Percentiles rank a stretch among this genome's conserved stretches.
Evolutionary conservation across 805 yeast species (phyloP).

Genomic region (Saccharomycopsis sp.): DNA sequence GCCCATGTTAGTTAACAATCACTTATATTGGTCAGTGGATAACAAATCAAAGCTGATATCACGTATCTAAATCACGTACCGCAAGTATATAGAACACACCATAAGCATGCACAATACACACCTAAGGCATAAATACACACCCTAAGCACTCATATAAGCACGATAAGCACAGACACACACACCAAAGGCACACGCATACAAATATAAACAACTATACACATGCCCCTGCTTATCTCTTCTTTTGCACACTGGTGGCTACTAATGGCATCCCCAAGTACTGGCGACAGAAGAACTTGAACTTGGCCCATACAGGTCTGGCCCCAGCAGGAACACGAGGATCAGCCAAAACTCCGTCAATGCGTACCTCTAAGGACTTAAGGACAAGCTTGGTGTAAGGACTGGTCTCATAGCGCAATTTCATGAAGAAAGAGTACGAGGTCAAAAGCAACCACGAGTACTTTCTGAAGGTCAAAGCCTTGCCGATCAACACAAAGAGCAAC

Average conservation of each 20-base stretch:
- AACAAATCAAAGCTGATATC: too few species aligned
- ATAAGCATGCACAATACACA: too few species aligned
- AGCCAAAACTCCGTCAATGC: constrained; percentile 49
- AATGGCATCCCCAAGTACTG: constrained; percentile 21
- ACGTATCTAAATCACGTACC: too few species aligned
- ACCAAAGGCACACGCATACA: not conserved
- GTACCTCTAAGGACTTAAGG: constrained; percentile 62
- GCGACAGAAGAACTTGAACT: constrained; percentile 33
- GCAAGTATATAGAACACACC: too few species aligned
- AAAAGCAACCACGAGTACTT: constrained; percentile 56
- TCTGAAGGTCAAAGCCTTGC: constrained; percentile 54
- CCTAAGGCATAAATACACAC: too few species aligned
- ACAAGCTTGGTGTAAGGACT: constrained; percentile 65
- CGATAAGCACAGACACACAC: too few species aligned
- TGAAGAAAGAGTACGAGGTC: constrained; percentile 49
- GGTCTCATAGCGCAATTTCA: constrained; percentile 72
- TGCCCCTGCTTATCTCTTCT: not conserved
- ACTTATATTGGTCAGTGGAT: too few species aligned
- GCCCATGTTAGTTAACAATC: too few species aligned
- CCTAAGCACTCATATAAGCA: too few species aligned
- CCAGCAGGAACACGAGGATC: constrained; percentile 48
- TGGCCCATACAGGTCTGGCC: constrained; percentile 44
- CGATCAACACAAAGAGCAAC: constrained; percentile 35
- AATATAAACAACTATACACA: not conserved
- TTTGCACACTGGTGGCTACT: not conserved